Conservation (phyloP, 2,329 filamentous ascomycete genomes). For the Magnaporthiopsis incrustans region DNA sequence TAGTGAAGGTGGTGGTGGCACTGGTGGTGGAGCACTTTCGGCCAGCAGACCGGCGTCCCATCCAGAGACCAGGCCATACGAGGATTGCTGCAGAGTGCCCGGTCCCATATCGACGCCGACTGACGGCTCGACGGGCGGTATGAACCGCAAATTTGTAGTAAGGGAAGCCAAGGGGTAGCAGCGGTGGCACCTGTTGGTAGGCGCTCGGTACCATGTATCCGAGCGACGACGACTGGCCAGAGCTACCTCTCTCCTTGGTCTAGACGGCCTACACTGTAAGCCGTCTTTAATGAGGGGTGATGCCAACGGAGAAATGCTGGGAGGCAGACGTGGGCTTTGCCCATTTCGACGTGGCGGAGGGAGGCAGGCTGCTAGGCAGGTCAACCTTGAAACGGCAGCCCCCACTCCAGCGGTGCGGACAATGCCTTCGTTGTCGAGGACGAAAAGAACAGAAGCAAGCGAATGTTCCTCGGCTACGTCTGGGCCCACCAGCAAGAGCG, state of each 20-base stretch:
- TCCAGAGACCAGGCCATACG: not conserved
- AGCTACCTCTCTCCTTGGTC: not conserved
- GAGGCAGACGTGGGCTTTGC: no score
- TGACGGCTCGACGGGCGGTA: not conserved
- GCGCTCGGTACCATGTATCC: not conserved
- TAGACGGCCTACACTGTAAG: not conserved
- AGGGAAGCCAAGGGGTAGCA: not conserved
- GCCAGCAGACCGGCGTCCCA: constrained; percentile 1
- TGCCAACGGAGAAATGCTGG: not conserved
- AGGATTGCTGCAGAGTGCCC: not conserved
- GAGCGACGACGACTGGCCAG: not conserved
- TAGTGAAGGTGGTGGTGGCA: not conserved
- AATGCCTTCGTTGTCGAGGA: not conserved
- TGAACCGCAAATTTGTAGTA: not conserved
- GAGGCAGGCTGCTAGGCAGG: not conserved
- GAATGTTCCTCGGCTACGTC: not conserved
- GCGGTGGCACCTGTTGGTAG: not conserved
- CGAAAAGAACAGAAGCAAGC: not conserved
- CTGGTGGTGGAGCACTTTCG: not conserved
- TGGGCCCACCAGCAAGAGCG: not conserved
- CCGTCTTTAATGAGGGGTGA: not conserved
- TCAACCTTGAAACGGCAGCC: not conserved
- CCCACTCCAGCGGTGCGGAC: not conserved
- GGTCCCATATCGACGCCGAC: not conserved
- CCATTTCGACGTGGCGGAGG: not conserved